These are phyloP conservation scores for Linaria vulgaris DNA, from an alignment of 257 asterid species.

Conservation along the genomic window DNA sequence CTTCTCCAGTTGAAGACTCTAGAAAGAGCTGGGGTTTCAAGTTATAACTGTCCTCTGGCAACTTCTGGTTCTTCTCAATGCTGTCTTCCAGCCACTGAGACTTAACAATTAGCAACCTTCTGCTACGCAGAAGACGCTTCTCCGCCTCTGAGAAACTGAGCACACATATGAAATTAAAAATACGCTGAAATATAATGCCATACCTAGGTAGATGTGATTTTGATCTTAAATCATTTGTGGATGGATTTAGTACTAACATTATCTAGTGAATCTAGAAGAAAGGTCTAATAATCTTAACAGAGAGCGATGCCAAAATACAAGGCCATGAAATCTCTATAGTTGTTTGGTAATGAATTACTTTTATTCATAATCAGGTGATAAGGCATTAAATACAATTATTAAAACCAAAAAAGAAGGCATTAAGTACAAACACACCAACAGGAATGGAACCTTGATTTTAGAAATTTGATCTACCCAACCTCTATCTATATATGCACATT, in stretches of 20 bases:
- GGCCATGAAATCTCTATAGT: background rate
- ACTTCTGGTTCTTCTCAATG: slow-evolving; percentile 51
- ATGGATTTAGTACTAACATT: slow-evolving; percentile 4
- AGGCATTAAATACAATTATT: slow-evolving; percentile 6
- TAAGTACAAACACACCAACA: slow-evolving; percentile 1
- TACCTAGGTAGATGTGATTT: slow-evolving; percentile 1
- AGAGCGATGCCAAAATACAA: background rate
- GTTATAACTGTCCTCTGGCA: slow-evolving; percentile 61
- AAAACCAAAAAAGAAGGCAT: too few species aligned
- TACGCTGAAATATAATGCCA: slow-evolving; percentile 6
- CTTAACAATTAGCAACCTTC: slow-evolving; percentile 57
- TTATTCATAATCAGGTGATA: background rate
- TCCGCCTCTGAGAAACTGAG: slow-evolving; percentile 69
- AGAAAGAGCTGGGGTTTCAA: slow-evolving; percentile 53
- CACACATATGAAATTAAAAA: slow-evolving; percentile 15
- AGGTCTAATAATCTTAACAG: slow-evolving; percentile 13
- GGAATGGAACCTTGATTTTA: too few species aligned
- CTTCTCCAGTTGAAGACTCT: slow-evolving; percentile 38
- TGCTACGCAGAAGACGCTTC: slow-evolving; percentile 42
- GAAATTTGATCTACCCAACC: background rate
- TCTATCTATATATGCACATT: background rate
- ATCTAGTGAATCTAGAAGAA: background rate
- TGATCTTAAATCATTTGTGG: background rate
- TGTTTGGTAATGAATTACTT: too few species aligned
- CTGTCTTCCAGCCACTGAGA: slow-evolving; percentile 87